Conservation (phyloP, 139 green algal genomes). For the Tetradesmus obliquus region DNA sequence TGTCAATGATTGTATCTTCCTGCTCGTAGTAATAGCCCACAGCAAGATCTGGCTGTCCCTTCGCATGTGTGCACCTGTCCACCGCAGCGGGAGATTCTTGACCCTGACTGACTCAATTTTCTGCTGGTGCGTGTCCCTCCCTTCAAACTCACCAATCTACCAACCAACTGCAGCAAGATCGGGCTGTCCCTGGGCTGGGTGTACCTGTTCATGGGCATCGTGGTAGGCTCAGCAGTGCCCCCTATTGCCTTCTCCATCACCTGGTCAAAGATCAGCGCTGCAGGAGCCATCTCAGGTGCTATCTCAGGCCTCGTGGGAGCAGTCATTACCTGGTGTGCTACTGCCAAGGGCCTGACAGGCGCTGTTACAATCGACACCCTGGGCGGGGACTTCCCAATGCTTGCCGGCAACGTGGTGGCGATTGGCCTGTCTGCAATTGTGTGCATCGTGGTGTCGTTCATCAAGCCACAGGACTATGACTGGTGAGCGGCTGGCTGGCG, state of each 20-base stretch:
- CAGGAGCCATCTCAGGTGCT: conserved; percentile 78
- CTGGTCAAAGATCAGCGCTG: conserved; percentile 79
- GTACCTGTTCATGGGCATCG: conserved; percentile 88
- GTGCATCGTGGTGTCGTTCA: conserved; percentile 68
- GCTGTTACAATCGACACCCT: conserved; percentile 66
- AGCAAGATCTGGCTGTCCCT: too few species aligned
- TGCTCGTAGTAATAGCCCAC: too few species aligned
- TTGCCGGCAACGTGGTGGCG: conserved; percentile 87
- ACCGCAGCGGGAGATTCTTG: too few species aligned
- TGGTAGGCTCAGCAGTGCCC: conserved; percentile 91
- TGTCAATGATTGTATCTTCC: too few species aligned
- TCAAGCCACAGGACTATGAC: conserved; percentile 67
- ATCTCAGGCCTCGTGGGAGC: conserved; percentile 63
- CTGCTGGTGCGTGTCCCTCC: too few species aligned
- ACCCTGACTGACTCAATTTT: too few species aligned
- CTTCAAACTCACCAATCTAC: neutral
- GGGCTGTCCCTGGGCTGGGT: conserved; percentile 84
- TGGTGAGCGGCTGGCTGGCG: conserved; percentile 34
- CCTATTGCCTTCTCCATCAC: conserved; percentile 79
- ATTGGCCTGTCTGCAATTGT: conserved; percentile 80
- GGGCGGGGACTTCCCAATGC: conserved; percentile 87
- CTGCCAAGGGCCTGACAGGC: conserved; percentile 52
- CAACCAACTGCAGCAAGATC: conserved; percentile 56
- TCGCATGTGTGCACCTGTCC: too few species aligned
- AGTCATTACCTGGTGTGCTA: conserved; percentile 75